phyloP scores from a whole-genome alignment of 345 rosid genomes.

The Balakata baccata region DNA sequence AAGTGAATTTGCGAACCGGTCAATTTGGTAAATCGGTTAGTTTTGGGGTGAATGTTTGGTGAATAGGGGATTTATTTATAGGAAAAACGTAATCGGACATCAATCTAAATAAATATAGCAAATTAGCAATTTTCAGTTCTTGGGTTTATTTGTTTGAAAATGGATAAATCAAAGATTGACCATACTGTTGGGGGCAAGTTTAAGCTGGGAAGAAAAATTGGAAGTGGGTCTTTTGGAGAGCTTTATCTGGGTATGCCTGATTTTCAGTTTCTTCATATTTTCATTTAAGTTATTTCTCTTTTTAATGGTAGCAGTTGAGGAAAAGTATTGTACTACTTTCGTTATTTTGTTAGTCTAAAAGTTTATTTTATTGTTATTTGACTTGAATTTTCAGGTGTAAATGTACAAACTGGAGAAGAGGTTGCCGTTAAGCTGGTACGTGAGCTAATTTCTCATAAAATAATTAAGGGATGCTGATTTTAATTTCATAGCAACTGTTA shows the following conservation, averaged over 20 bases:
- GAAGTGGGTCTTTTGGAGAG: constrained; percentile 95
- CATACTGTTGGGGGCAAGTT: constrained; percentile 73
- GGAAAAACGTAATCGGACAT: constrained; percentile 1
- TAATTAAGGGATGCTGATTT: neutral
- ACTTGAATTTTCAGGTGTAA: constrained; percentile 44
- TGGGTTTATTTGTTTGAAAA: neutral
- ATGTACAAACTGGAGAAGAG: constrained; percentile 79
- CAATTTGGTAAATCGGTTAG: constrained; percentile 30
- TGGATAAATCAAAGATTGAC: constrained; percentile 49
- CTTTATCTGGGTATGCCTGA: constrained; percentile 68
- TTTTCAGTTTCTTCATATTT: neutral
- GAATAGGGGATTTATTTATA: neutral
- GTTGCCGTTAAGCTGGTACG: constrained; percentile 82
- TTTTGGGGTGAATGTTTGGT: constrained; percentile 12
- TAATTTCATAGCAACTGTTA: neutral
- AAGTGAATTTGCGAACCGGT: constrained; percentile 1
- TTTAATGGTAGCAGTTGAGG: neutral
- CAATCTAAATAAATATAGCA: constrained; percentile 1
- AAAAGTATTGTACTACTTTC: neutral
- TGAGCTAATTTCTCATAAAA: neutral
- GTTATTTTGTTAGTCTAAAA: neutral
- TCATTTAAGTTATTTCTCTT: neutral
- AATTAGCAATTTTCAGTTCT: neutral
- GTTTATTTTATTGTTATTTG: constrained; percentile 15
- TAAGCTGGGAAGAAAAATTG: constrained; percentile 93